A percentile compares a stretch with the other conserved stretches of the same genome.
Conservation (phyloP, 2,329 filamentous ascomycete genomes). For the Rutstroemia sp. region DNA sequence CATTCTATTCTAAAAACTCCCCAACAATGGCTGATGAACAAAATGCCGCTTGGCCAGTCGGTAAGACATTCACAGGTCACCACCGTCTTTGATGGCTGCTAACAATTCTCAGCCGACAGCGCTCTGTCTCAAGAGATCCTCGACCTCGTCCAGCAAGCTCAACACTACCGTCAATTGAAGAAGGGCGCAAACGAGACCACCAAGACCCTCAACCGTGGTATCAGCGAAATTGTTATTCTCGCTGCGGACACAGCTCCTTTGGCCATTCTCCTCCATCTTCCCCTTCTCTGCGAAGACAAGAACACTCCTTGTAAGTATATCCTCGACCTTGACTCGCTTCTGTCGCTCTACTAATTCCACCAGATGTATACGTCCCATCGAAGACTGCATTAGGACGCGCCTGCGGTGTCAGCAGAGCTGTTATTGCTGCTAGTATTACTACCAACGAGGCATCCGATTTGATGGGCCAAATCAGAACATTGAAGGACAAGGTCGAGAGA, state of each 20-base stretch:
- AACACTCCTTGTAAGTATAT: conserved; percentile 45
- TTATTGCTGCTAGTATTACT: conserved; percentile 84
- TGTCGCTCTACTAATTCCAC: no score
- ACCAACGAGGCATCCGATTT: conserved; percentile 88
- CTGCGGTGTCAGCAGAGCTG: conserved; percentile 79
- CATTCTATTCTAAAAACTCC: conserved; percentile 9
- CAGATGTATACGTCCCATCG: conserved; percentile 60
- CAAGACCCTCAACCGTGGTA: conserved; percentile 87
- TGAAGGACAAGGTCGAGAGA: conserved; percentile 94
- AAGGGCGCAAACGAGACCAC: conserved; percentile 84
- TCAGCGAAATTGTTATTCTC: conserved; percentile 81
- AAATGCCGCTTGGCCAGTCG: conserved; percentile 24
- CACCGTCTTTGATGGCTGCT: conserved; percentile 34
- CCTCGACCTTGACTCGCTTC: no score
- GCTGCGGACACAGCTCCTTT: conserved; percentile 83
- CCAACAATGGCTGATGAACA: conserved; percentile 29
- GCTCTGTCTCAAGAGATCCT: conserved; percentile 75
- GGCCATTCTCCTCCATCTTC: conserved; percentile 82
- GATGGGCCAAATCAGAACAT: conserved; percentile 74
- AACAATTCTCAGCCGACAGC: conserved; percentile 54
- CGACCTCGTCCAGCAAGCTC: conserved; percentile 58
- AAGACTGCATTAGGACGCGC: conserved; percentile 84
- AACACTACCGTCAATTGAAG: conserved; percentile 67
- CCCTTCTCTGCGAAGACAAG: conserved; percentile 80
- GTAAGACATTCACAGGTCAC: conserved; percentile 2